Evolutionary conservation across 306 rosid species (phyloP).

Genomic region (Casuarina equisetifolia): DNA sequence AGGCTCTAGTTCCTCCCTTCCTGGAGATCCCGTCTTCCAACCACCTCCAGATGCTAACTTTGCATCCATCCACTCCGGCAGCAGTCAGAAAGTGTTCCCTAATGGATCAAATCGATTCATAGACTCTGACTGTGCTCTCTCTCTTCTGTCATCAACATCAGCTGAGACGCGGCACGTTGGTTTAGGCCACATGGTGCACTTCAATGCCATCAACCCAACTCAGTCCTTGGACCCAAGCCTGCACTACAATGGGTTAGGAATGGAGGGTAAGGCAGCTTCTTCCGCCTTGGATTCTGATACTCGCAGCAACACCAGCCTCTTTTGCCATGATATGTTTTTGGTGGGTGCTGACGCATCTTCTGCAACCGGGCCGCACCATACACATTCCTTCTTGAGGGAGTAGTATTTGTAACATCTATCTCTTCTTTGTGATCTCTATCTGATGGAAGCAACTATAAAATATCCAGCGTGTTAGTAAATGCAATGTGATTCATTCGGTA

Average conservation of each 20-base stretch:
- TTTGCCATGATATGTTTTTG: slow-evolving; percentile 24
- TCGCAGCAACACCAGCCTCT: slow-evolving; percentile 21
- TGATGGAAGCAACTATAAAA: background rate
- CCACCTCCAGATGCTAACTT: slow-evolving; percentile 13
- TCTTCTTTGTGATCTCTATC: background rate
- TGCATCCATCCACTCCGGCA: slow-evolving; percentile 23
- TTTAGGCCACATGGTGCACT: slow-evolving; percentile 32
- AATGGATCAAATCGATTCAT: slow-evolving; percentile 20
- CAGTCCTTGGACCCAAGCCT: slow-evolving; percentile 17
- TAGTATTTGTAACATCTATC: background rate
- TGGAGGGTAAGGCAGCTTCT: slow-evolving; percentile 27
- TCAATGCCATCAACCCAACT: slow-evolving; percentile 28
- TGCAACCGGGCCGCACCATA: slow-evolving; percentile 20
- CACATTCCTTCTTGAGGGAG: slow-evolving; percentile 21
- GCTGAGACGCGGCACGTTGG: slow-evolving; percentile 33
- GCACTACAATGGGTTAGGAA: slow-evolving; percentile 26
- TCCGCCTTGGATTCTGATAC: slow-evolving; percentile 22
- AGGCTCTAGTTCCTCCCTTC: slow-evolving; percentile 20
- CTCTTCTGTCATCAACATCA: slow-evolving; percentile 68
- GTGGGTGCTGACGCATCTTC: slow-evolving; percentile 38
- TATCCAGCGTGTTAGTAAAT: background rate
- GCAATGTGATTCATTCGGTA: too few species aligned
- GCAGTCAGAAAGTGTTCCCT: slow-evolving; percentile 29
- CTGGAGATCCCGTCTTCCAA: slow-evolving; percentile 24
- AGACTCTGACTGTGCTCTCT: slow-evolving; percentile 54